phyloP scores from a whole-genome alignment of 305 asterid species.

The Fraxinus dipetala region DNA sequence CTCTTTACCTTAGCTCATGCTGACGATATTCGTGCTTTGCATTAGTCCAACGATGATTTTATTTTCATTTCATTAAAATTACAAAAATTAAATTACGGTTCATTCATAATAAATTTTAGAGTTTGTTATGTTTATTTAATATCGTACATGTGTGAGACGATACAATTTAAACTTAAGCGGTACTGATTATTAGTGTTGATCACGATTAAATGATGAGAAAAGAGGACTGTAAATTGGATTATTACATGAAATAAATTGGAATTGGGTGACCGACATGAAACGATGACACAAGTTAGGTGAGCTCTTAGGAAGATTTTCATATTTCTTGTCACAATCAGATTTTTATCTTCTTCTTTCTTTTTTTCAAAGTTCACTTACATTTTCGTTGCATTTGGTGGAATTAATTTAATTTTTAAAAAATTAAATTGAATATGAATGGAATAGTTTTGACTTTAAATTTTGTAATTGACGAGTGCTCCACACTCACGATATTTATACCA shows the following conservation, averaged over 20 bases:
- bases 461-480: too few relatives aligned
- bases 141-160: not conserved
- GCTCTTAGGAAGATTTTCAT: not conserved
- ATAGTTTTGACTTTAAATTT: not conserved
- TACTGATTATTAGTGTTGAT: not conserved
- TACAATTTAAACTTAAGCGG: not conserved
- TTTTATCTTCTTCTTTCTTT: not conserved
- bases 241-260: not conserved
- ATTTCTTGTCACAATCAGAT: not conserved
- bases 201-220: not conserved
- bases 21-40: constrained; percentile 7
- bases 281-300: not conserved
- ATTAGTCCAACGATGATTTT: not conserved
- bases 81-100: not conserved
- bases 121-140: not conserved
- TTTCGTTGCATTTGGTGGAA: not conserved
- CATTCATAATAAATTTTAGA: not conserved
- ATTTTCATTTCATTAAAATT: not conserved
- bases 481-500: too few relatives aligned
- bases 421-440: not conserved
- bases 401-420: not conserved
- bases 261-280: not conserved
- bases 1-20: constrained; percentile 23
- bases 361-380: not conserved
- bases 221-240: not conserved